Conservation (phyloP, 2,329 filamentous ascomycete genomes). For the Cordyceps cateniannulata region DNA sequence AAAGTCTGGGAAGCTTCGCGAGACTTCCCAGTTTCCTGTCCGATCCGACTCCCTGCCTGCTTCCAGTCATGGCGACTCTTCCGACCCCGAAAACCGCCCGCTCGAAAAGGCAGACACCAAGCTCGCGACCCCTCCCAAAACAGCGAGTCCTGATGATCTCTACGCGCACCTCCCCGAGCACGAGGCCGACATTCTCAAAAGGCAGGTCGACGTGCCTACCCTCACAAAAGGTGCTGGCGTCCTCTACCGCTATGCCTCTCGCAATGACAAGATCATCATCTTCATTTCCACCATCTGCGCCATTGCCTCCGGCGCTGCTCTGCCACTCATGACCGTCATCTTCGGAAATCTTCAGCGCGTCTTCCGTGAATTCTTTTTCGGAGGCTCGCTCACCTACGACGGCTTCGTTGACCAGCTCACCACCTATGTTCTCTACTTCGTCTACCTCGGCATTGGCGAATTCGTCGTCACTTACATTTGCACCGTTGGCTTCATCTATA, state of each 20-base stretch:
- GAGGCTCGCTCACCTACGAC: conserved; percentile 36
- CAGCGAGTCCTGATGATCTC: conserved; percentile 41
- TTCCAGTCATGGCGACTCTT: conserved; percentile 32
- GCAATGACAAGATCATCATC: conserved; percentile 58
- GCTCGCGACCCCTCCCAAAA: conserved; percentile 24
- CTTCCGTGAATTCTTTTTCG: conserved; percentile 59
- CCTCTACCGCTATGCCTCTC: conserved; percentile 65
- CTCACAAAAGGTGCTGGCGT: conserved; percentile 58
- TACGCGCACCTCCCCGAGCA: conserved; percentile 57
- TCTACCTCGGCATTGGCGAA: conserved; percentile 77
- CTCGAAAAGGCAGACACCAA: conserved; percentile 40
- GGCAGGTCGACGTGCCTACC: conserved; percentile 59
- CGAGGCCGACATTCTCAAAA: conserved; percentile 61
- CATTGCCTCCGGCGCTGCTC: conserved; percentile 65
- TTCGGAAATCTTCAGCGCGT: conserved; percentile 70
- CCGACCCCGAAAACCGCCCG: conserved; percentile 19
- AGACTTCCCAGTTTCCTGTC: conserved; percentile 14
- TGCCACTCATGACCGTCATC: conserved; percentile 75
- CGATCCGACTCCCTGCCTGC: conserved; percentile 20
- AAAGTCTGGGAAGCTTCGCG: conserved; percentile 9
- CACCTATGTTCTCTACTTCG: conserved; percentile 69
- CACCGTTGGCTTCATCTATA: conserved; percentile 87
- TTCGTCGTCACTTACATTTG: conserved; percentile 72
- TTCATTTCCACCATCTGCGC: conserved; percentile 54
- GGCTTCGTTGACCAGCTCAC: conserved; percentile 56